phyloP scores from a whole-genome alignment of 1,284 basidiomycete species.

The Sporisorium graminicola region DNA sequence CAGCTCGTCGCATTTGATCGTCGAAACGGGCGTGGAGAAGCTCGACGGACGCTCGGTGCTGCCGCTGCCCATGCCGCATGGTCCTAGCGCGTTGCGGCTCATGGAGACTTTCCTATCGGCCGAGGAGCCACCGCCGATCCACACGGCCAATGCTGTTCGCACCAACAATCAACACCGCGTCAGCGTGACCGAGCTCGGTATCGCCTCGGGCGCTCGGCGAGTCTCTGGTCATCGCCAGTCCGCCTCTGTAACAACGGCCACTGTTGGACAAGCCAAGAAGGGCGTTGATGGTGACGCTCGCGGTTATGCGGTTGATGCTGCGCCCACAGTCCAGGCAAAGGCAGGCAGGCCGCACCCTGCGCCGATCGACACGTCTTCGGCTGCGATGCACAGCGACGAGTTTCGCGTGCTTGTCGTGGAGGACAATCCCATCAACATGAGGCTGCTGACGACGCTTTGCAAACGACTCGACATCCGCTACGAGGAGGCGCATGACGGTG shows the following conservation, averaged over 20 bases:
- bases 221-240: constrained; percentile 11
- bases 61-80: constrained; percentile 52
- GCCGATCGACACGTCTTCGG: constrained; percentile 17
- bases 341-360: constrained; percentile 5
- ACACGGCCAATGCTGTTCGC: constrained; percentile 11
- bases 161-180: constrained; percentile 19
- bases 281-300: background rate
- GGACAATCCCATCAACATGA: constrained; percentile 64
- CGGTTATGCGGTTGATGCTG: background rate
- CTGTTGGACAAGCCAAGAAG: background rate
- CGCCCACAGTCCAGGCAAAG: background rate
- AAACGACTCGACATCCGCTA: constrained; percentile 44
- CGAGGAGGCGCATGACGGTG: constrained; percentile 56
- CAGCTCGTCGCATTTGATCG: constrained; percentile 16
- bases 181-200: constrained; percentile 19
- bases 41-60: constrained; percentile 36
- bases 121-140: constrained; percentile 41
- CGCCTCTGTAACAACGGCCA: background rate
- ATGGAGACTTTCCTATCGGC: constrained; percentile 48
- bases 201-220: constrained; percentile 3
- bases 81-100: constrained; percentile 42
- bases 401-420: constrained; percentile 60
- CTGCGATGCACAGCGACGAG: constrained; percentile 17
- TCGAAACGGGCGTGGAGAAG: constrained; percentile 18
- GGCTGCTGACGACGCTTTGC: constrained; percentile 51